phyloP scores from a whole-genome alignment of 768 basidiomycete species.

The Phaeotremella fagi region DNA sequence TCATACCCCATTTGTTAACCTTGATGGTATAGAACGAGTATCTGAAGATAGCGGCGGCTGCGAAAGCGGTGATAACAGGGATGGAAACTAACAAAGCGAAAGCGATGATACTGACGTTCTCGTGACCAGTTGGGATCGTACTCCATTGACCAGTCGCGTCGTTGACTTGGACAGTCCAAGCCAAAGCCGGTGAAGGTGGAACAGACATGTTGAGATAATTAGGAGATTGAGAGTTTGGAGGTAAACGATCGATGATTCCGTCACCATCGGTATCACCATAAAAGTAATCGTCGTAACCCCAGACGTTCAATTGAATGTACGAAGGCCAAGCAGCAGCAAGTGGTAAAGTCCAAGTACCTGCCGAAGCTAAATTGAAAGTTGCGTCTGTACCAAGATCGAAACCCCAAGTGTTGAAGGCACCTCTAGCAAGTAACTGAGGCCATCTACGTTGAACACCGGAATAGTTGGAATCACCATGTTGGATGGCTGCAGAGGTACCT shows the following conservation, averaged over 20 bases:
- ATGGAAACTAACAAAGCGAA: conserved; percentile 75
- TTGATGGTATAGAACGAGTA: conserved; percentile 95
- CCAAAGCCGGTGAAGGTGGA: conserved; percentile 78
- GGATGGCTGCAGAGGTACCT: conserved; percentile 60
- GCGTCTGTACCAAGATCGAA: conserved; percentile 75
- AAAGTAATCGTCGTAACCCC: conserved; percentile 84
- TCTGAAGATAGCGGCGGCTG: conserved; percentile 83
- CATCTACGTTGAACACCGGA: conserved; percentile 62
- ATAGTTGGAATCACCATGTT: conserved; percentile 72
- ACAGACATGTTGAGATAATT: conserved; percentile 90
- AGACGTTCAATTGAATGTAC: conserved; percentile 83
- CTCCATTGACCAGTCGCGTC: conserved; percentile 73
- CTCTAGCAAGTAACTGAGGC: conserved; percentile 80
- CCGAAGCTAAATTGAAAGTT: conserved; percentile 58
- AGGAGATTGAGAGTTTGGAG: conserved; percentile 67
- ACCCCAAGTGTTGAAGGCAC: conserved; percentile 88
- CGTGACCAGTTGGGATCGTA: conserved; percentile 73
- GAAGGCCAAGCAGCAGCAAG: conserved; percentile 89
- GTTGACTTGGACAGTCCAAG: conserved; percentile 78
- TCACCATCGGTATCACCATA: conserved; percentile 87
- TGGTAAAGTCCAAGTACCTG: conserved; percentile 57
- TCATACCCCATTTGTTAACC: conserved; percentile 85
- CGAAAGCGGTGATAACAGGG: conserved; percentile 74
- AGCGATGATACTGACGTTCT: conserved; percentile 77
- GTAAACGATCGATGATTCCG: conserved; percentile 80